A percentile compares a stretch with the other conserved stretches of the same genome.
These are phyloP conservation scores for Candida ascalaphidarum DNA, from an alignment of 805 yeast genomes.

Conservation along the genomic window DNA sequence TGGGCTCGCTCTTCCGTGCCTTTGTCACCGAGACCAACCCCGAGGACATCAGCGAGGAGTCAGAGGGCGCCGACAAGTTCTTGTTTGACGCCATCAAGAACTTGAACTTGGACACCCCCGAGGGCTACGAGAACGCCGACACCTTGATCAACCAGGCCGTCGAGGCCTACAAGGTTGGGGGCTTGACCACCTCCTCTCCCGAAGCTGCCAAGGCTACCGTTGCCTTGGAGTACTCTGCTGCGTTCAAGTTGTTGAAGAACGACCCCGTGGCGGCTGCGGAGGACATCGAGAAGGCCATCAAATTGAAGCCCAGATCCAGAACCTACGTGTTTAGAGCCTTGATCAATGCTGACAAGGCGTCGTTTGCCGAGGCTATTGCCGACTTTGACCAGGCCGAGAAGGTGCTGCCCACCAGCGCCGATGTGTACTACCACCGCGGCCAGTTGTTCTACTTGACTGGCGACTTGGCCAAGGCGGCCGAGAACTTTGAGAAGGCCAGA, in stretches of 20 bases:
- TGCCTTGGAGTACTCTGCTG: conserved; percentile 78
- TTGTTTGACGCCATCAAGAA: conserved; percentile 59
- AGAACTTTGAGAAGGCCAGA: conserved; percentile 68
- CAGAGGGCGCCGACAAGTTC: conserved; percentile 54
- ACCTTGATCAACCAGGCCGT: conserved; percentile 53
- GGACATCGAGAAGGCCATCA: conserved; percentile 58
- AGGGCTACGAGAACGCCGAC: conserved; percentile 57
- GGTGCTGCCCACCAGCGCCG: conserved; percentile 64
- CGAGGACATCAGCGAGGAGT: conserved; percentile 42
- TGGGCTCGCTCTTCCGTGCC: conserved; percentile 85
- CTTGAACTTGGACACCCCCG: conserved; percentile 41
- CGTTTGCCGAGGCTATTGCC: conserved; percentile 45
- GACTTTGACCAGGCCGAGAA: conserved; percentile 68
- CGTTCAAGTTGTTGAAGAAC: conserved; percentile 74
- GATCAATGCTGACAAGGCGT: conserved; percentile 72
- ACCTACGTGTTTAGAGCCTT: conserved; percentile 77
- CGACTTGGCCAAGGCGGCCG: conserved; percentile 63
- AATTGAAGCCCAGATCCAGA: conserved; percentile 67
- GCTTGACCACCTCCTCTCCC: conserved; percentile 23
- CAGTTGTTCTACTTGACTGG: conserved; percentile 81
- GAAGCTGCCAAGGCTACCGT: conserved; percentile 43
- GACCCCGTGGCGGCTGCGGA: conserved; percentile 58
- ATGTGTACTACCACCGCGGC: conserved; percentile 88
- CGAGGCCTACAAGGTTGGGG: conserved; percentile 30
- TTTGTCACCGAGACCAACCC: conserved; percentile 51